A percentile compares a stretch with the other conserved stretches of the same genome.
Conservation (phyloP, 805 yeast genomes). For the Pichia membranifaciens region DNA sequence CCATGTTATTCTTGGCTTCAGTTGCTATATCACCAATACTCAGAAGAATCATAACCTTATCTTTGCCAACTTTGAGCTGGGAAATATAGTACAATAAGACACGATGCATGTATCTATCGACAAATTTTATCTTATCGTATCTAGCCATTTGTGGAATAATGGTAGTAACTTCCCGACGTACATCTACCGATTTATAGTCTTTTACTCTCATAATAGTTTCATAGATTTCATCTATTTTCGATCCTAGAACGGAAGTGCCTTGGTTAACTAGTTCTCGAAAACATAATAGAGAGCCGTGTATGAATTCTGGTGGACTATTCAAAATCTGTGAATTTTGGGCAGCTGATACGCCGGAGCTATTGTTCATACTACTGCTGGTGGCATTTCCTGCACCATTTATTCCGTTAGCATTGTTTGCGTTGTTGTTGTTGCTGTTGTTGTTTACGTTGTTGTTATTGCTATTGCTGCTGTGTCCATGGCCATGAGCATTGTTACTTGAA, state of each 20-base stretch:
- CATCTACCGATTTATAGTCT: slow-evolving; percentile 68
- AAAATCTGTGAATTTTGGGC: slow-evolving; percentile 5
- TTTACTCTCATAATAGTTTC: slow-evolving; percentile 67
- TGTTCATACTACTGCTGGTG: slow-evolving; percentile 5
- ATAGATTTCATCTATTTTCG: slow-evolving; percentile 70
- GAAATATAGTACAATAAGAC: slow-evolving; percentile 71
- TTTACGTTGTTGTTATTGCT: slow-evolving; percentile 2
- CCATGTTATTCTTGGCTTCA: slow-evolving; percentile 76
- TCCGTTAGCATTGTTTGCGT: neutral
- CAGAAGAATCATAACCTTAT: slow-evolving; percentile 66
- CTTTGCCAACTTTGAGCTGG: slow-evolving; percentile 67
- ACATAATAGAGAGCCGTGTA: slow-evolving; percentile 84
- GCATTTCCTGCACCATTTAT: neutral
- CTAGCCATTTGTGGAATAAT: slow-evolving; percentile 79
- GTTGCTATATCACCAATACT: slow-evolving; percentile 82
- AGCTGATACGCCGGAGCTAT: neutral
- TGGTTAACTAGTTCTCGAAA: slow-evolving; percentile 70
- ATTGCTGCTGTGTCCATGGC: neutral
- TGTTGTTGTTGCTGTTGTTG: neutral
- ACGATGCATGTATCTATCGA: slow-evolving; percentile 73
- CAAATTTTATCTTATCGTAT: slow-evolving; percentile 69
- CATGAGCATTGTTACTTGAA: neutral
- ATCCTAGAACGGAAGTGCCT: slow-evolving; percentile 66
- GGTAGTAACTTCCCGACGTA: slow-evolving; percentile 78
- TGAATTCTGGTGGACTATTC: slow-evolving; percentile 47